A percentile compares a stretch with the other conserved stretches of the same genome.
Evolutionary conservation across 768 basidiomycete species (phyloP).

Genomic region (Agaricus blazei): DNA sequence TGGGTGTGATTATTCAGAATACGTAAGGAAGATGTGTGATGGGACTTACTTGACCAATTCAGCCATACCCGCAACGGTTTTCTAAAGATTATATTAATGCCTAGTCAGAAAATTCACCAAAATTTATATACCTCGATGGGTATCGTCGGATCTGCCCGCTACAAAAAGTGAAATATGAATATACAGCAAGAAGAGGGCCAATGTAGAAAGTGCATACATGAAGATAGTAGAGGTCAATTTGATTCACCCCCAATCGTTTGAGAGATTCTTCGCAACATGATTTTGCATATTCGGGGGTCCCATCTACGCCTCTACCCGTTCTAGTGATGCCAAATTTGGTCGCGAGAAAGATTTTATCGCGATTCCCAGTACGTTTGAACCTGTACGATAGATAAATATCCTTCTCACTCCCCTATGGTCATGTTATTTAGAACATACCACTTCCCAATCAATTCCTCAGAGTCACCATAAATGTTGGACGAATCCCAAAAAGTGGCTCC

Average conservation of each 20-base stretch:
- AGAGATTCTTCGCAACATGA: conserved; percentile 34
- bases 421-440: conserved; percentile 21
- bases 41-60: conserved; percentile 42
- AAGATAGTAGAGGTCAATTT: conserved; percentile 42
- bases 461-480: conserved; percentile 32
- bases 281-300: conserved; percentile 33
- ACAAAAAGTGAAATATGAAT: background rate
- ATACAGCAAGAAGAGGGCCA: too few relatives aligned
- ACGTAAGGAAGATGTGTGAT: conserved; percentile 9
- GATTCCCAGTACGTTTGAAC: conserved; percentile 48
- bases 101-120: background rate
- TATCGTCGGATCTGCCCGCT: background rate
- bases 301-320: conserved; percentile 15
- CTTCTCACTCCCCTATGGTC: background rate
- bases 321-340: conserved; percentile 38
- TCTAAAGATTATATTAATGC: conserved; percentile 6
- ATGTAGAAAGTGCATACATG: conserved; percentile 18
- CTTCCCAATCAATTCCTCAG: conserved; percentile 30
- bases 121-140: background rate
- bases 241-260: conserved; percentile 32
- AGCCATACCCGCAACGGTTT: conserved; percentile 44
- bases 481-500: conserved; percentile 48
- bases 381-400: conserved; percentile 15
- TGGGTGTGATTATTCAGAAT: conserved; percentile 13
- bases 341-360: conserved; percentile 53